A percentile compares a stretch with the other conserved stretches of the same genome.
phyloP scores from a whole-genome alignment of 805 yeast genomes.

The Candida ponderosae region DNA sequence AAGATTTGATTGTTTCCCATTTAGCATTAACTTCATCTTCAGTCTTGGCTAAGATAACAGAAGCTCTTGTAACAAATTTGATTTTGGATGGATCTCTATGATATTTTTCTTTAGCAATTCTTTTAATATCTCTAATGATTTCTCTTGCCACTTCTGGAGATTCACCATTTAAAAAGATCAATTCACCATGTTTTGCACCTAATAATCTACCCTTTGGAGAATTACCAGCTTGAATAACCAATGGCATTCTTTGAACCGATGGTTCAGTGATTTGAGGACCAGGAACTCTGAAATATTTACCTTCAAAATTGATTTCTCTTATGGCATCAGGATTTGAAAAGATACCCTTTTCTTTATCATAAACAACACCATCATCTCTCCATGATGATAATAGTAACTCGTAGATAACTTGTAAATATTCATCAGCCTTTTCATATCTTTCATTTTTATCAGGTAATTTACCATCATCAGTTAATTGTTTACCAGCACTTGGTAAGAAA shows the following conservation, averaged over 20 bases:
- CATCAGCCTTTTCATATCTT: slow-evolving; percentile 36
- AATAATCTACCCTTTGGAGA: slow-evolving; percentile 33
- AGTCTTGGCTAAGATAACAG: slow-evolving; percentile 32
- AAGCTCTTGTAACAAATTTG: slow-evolving; percentile 30
- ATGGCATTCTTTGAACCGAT: slow-evolving; percentile 35
- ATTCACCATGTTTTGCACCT: slow-evolving; percentile 39
- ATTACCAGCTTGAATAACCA: slow-evolving; percentile 38
- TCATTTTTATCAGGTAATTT: slow-evolving; percentile 31
- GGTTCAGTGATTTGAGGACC: slow-evolving; percentile 38
- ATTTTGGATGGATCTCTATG: slow-evolving; percentile 32
- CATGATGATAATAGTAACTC: slow-evolving; percentile 34
- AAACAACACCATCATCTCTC: slow-evolving; percentile 32
- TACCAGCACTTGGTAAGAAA: slow-evolving; percentile 34
- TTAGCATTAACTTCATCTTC: slow-evolving; percentile 35
- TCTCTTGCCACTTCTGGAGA: slow-evolving; percentile 24
- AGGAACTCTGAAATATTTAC: slow-evolving; percentile 32
- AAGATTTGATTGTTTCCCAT: slow-evolving; percentile 23
- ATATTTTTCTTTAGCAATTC: slow-evolving; percentile 26
- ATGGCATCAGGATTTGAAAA: slow-evolving; percentile 32
- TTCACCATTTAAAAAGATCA: slow-evolving; percentile 28
- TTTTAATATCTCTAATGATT: slow-evolving; percentile 25
- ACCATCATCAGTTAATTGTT: slow-evolving; percentile 30
- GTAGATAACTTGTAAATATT: slow-evolving; percentile 32
- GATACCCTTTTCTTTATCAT: slow-evolving; percentile 21
- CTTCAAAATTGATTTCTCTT: slow-evolving; percentile 32